Conservation (phyloP, 148 eudicot species). For the Vaccinium darrowii region DNA sequence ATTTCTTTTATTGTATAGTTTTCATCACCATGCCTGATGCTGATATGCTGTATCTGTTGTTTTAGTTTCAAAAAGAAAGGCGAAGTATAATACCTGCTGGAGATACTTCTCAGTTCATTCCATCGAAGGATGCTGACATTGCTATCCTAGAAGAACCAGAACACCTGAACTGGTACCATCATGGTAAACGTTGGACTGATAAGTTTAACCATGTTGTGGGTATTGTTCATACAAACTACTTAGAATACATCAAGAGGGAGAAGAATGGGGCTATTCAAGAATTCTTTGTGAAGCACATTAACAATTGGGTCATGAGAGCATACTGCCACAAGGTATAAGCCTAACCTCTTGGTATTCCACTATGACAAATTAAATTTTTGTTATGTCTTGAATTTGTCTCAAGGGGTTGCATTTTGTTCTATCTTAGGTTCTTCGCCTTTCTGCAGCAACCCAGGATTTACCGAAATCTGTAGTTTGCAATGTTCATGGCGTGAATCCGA, state of each 20-base stretch:
- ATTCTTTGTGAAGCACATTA: slow-evolving; percentile 83
- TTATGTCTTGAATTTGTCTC: neutral
- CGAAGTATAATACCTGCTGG: slow-evolving; percentile 95
- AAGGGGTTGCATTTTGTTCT: slow-evolving; percentile 4
- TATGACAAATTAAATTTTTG: neutral
- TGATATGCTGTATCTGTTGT: slow-evolving; percentile 12
- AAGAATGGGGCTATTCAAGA: slow-evolving; percentile 93
- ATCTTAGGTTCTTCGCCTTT: slow-evolving; percentile 86
- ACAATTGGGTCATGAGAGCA: slow-evolving; percentile 77
- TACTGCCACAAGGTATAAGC: slow-evolving; percentile 79
- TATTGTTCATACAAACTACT: slow-evolving; percentile 96
- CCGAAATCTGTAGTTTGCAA: slow-evolving; percentile 87
- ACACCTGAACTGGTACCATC: slow-evolving; percentile 98
- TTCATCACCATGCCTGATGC: slow-evolving; percentile 16
- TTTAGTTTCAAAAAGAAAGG: slow-evolving; percentile 79
- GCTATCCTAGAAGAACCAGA: slow-evolving; percentile 98
- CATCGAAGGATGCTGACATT: slow-evolving; percentile 90
- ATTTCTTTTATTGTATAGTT: neutral
- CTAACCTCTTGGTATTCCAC: neutral
- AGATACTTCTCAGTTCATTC: slow-evolving; percentile 83
- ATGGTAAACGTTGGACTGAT: slow-evolving; percentile 99
- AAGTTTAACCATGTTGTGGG: slow-evolving; percentile 98
- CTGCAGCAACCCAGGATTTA: slow-evolving; percentile 94
- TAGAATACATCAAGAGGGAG: slow-evolving; percentile 98
- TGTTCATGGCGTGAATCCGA: slow-evolving; percentile 96